Percentiles rank a stretch among this genome's conserved stretches.
Evolutionary conservation across 768 basidiomycete genomes (phyloP).

Genomic region (Phaffia tasmanica): DNA sequence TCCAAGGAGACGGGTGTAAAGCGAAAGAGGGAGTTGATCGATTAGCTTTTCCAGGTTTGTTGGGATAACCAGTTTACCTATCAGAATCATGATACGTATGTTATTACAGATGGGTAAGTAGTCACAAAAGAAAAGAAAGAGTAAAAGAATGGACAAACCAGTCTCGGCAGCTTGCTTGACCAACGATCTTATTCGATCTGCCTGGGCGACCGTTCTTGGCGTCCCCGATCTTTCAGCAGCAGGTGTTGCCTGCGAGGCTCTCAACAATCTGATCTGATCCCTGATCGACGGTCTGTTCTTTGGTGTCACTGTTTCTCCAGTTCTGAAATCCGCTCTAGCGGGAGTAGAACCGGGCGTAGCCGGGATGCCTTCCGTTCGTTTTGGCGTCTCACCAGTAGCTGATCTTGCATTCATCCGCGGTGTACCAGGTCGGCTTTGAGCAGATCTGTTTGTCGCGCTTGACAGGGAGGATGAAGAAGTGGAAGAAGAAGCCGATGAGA

Average conservation of each 20-base stretch:
- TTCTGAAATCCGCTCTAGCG: too few species aligned
- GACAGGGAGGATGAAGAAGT: too few species aligned
- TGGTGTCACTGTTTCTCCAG: background rate
- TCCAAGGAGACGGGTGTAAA: constrained; percentile 22
- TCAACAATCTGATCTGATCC: constrained; percentile 21
- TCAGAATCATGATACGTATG: background rate
- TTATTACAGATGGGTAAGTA: background rate
- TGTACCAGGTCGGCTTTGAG: too few species aligned
- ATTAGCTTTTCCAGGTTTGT: background rate
- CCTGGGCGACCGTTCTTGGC: background rate
- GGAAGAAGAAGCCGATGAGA: too few species aligned
- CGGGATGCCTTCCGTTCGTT: too few species aligned
- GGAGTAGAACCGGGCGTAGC: too few species aligned
- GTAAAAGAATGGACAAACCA: constrained; percentile 3
- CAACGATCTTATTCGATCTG: constrained; percentile 9
- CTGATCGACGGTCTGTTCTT: constrained; percentile 15
- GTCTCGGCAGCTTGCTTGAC: constrained; percentile 12
- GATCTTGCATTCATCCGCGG: too few species aligned
- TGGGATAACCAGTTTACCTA: constrained; percentile 23
- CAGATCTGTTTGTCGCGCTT: too few species aligned
- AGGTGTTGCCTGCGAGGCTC: constrained; percentile 20
- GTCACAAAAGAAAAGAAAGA: background rate
- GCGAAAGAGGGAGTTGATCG: constrained; percentile 17
- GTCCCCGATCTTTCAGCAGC: background rate
- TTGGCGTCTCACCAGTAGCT: too few species aligned